These are phyloP conservation scores for Neonothopanus nambi DNA, from an alignment of 1,284 basidiomycete species.

Conservation along the genomic window DNA sequence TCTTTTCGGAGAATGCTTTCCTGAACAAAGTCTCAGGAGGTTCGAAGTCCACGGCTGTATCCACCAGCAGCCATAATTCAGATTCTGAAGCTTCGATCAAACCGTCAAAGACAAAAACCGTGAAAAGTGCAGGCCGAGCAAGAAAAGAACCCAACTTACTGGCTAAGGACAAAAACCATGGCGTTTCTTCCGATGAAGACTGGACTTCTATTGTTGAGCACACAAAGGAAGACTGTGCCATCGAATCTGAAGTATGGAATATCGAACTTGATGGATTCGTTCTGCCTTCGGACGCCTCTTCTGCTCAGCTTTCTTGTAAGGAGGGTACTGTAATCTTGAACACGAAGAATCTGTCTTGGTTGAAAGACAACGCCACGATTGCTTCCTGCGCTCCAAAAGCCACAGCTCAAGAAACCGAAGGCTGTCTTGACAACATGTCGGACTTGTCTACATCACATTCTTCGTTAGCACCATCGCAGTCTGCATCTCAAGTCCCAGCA, in stretches of 20 bases:
- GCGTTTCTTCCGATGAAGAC: neutral
- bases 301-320: conserved; percentile 11
- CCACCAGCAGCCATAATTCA: neutral
- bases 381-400: neutral
- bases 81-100: neutral
- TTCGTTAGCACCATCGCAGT: conserved; percentile 54
- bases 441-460: conserved; percentile 20
- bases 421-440: conserved; percentile 5
- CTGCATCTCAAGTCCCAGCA: conserved; percentile 44
- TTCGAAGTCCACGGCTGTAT: neutral
- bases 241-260: conserved; percentile 64
- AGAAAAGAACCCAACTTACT: neutral
- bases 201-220: neutral
- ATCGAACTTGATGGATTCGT: conserved; percentile 51
- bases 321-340: conserved; percentile 13
- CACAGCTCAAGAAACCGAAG: no score
- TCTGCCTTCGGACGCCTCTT: conserved; percentile 21
- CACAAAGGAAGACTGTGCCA: conserved; percentile 15
- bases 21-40: neutral
- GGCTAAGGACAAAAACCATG: neutral
- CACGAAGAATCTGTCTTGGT: conserved; percentile 8
- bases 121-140: neutral
- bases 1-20: conserved; percentile 4
- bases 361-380: neutral
- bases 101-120: neutral